Base-by-base conservation (phyloP, 768 basidiomycete species). In the Fistulinella prunicolor region DNA sequence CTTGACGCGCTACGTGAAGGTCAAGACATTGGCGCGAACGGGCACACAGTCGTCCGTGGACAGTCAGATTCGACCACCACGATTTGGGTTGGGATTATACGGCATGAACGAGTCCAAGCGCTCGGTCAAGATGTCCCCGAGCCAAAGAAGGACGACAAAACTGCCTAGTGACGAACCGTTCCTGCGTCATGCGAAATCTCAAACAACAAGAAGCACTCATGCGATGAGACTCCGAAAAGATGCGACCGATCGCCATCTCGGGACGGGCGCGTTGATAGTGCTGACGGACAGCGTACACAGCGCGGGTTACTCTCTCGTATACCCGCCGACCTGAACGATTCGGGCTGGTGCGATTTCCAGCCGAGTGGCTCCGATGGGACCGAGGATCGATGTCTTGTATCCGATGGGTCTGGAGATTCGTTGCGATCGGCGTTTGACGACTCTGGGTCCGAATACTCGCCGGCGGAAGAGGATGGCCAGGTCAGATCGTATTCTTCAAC, bases 381-480 rank as follows among this genome's bases (percentile, higher is more conserved):
- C 22, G 55, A 50, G 12, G 53, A 41, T 44, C 61, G n/a, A 1
- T 44, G 32, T 37, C 49, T 49, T 23, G 42, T 21, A 16, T 58
- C 61, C 4, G 54, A 59, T 19, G 50, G 47, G 4, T 64, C 61
- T 0, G 55, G 54, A 3, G 39, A 55, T 48, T 63, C 62, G 24
- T 40, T 55, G 20, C 58, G 55, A 14, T 55, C 56, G 4, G 57
- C 43, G 12, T 56, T 49, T 9, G 51, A 61, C 23, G 68, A 66
- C 23, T 62, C 64, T 37, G 63, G 56, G 30, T 65, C 59, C 6
- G 70, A 70, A 47, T 63, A 67, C 48, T 65, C 64, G 14, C 53
- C 59, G 4, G 60, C 39, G 20, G 63, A 62, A n/a, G 60, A 66
- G 36, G 42, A 51, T 24, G 41, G 47, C 12, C 41, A 38, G 21